A percentile compares a stretch with the other conserved stretches of the same genome.
Conservation (phyloP, 345 rosid genomes). For the Triadica sebifera region DNA sequence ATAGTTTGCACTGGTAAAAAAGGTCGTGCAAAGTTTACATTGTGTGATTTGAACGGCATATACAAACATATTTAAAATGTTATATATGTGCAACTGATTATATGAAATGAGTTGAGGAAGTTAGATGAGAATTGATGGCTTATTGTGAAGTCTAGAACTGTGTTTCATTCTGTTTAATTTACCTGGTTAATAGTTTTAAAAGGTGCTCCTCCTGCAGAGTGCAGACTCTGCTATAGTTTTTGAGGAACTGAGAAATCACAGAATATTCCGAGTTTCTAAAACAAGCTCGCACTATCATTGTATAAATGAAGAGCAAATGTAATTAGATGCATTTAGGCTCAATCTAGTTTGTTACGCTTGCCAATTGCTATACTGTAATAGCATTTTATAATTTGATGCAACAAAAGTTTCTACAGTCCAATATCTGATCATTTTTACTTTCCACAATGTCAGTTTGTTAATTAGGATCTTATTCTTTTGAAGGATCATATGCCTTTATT, state of each 20-base stretch:
- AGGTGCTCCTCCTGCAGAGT: not conserved
- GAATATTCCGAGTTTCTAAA: not conserved
- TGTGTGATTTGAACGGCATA: not conserved
- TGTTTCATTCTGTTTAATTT: not conserved
- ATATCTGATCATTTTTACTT: slow-evolving; percentile 2
- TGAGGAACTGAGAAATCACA: slow-evolving; percentile 8
- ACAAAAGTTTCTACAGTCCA: not conserved
- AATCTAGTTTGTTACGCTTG: not conserved
- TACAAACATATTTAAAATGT: not conserved
- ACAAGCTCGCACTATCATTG: not conserved
- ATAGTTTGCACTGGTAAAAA: not conserved
- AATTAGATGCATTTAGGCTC: not conserved
- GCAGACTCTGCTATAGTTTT: not conserved
- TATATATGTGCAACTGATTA: not conserved
- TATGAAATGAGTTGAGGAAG: not conserved
- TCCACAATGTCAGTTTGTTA: not conserved
- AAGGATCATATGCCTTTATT: not conserved
- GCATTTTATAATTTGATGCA: slow-evolving; percentile 6
- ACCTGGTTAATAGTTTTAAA: not conserved
- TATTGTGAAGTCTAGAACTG: not conserved
- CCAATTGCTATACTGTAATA: not conserved
- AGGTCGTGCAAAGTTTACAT: not conserved
- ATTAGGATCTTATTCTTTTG: not conserved
- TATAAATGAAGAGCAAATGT: not conserved
- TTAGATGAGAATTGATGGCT: not conserved